Conservation (phyloP, 208 protist genomes). For the Leishmania amazonensis region DNA sequence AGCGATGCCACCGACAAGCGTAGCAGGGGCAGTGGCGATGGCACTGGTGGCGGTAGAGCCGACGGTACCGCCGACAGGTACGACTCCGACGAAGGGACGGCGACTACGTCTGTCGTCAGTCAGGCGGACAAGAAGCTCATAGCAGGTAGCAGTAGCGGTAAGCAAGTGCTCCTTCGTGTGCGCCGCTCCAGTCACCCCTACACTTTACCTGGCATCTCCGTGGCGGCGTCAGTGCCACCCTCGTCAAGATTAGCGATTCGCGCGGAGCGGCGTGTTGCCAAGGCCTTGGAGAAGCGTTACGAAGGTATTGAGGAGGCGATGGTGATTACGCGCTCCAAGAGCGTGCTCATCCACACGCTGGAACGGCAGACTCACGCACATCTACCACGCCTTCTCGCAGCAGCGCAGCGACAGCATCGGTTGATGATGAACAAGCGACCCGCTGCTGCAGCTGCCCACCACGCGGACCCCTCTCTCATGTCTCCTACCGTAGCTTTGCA, state of each 20-base stretch:
- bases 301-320: slow-evolving; percentile 63
- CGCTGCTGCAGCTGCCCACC: slow-evolving; percentile 4
- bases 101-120: neutral
- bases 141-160: neutral
- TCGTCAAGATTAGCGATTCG: neutral
- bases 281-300: slow-evolving; percentile 37
- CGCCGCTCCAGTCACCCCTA: neutral
- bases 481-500: neutral
- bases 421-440: slow-evolving; percentile 6
- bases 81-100: neutral
- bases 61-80: neutral
- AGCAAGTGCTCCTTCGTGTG: neutral
- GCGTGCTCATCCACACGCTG: slow-evolving; percentile 53
- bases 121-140: slow-evolving; percentile 7
- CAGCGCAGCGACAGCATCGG: slow-evolving; percentile 26
- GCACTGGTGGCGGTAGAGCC: neutral
- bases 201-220: neutral
- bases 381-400: slow-evolving; percentile 22
- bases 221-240: neutral
- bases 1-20: neutral
- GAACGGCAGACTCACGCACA: slow-evolving; percentile 24
- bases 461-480: neutral
- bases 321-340: slow-evolving; percentile 65
- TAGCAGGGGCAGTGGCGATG: neutral
- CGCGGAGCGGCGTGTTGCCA: slow-evolving; percentile 4